Evolutionary conservation across 1,284 basidiomycete genomes (phyloP), one percentile per base, ranked within the genome.

Genomic region (Tilletiopsis washingtonensis): DNA sequence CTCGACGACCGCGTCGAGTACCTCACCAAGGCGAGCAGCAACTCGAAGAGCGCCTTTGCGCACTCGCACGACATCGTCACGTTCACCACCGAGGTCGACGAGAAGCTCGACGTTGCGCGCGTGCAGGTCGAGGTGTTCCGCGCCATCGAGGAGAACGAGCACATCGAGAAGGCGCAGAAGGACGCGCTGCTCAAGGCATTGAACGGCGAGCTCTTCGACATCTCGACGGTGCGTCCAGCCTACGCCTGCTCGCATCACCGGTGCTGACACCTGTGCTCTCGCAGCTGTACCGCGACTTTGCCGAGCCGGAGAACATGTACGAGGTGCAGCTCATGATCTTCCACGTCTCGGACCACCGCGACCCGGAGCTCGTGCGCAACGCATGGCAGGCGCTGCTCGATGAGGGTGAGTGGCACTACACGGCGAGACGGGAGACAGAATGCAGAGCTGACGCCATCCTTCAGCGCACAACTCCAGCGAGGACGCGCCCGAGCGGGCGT

Each of bases 91-190:
- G 86, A 90, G 57, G 78, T 96, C 15, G 91, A 97, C 75, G 94
- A 98, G 75, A 90, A 91, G 71, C 80, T 98, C 7, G 94, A 98
- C 51, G 94, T 98, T 12, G 88, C 91, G 3, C 87, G 93, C 75
- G 90, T 98, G 7, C 94, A 99, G 70, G 78, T 93, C 36, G 91
- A 96, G 74, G 81, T 61, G 60, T 74, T 58, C 69, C 71, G 44
- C 67, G 73, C 63, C 34, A 55, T 43, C 73, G 75, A 47, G 67
- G 78, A 67, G 63, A 62, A 40, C 14, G 25, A 38, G 36, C 57
- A 61, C 37, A 49, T 62, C 14, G 45, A 69, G 32, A 75, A 75
- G 24, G 73, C 75, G 40, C 85, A 84, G 71, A 80, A 82, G 55
- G 76, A 78, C 1, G 78, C 88, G 37, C 72, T 81, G 15, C 44